Evolutionary conservation across 2,329 filamentous ascomycete species (phyloP), one percentile per base, ranked within the genome.

Genomic region (Dothideomycetidae sp.): DNA sequence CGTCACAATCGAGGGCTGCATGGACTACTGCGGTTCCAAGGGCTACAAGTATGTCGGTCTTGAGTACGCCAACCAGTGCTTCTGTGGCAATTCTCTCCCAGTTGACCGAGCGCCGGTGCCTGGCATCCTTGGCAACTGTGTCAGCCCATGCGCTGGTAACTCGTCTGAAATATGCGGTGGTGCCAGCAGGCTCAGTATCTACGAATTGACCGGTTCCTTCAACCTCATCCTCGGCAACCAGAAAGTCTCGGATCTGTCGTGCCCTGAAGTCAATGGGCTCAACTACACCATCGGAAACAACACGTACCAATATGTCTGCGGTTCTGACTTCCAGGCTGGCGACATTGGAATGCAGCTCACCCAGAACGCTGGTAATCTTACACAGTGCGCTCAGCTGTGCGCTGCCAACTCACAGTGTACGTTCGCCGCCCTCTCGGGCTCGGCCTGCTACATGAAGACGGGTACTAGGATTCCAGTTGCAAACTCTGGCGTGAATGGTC

Each of bases 111-210:
- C 53, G 12, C 63, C 62, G 1, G 50, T 54, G n/a, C 46, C 53
- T 31, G 64, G 66, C 28, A 61, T 73, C 17, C 57, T 74, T 21
- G 70, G 67, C 28, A 67, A 66, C 44, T 77, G 73, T 53, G 57
- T 60, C 43, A 63, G 65, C 48, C 52, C 64, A 28, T 77, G 73
- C 54, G 60, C 57, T 9, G 73, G 71, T 13, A 58, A 72, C 44
- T 36, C 40, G 10, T 44, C 32, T 15, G 45, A 61, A 44, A 46
- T 56, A 15, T 63, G 60, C 40, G 60, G 60, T 36, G 60, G 60
- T 9, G 49, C 50, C 9, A 48, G 44, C 11, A 50, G 50, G 2
- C 47, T 60, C 12, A 54, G 51, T 4, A 44, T 62, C 2, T 62
- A 61, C 36, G 42, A 54, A 37, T 54, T 50, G 39, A 62, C 17